Evolutionary conservation across 1,284 basidiomycete species (phyloP).

Genomic region (Ustilago esculenta): DNA sequence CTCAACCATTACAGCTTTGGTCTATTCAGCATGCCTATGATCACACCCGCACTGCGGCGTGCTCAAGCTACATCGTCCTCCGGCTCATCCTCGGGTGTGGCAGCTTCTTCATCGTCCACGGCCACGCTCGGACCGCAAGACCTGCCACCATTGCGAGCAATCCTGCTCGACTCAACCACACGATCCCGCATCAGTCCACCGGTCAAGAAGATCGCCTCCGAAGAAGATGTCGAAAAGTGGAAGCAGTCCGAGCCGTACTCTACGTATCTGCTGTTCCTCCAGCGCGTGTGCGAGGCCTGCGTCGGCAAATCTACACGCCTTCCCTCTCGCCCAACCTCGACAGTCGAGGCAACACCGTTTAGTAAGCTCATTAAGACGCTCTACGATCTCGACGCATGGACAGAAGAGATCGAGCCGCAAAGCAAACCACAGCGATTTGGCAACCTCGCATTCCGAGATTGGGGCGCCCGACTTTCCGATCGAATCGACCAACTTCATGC

Average conservation of each 20-base stretch:
- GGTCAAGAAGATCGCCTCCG: constrained; percentile 60
- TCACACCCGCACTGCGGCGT: constrained; percentile 22
- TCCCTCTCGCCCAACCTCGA: background rate
- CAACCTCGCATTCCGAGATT: constrained; percentile 88
- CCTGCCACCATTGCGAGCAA: constrained; percentile 39
- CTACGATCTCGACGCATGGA: constrained; percentile 79
- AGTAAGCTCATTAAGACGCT: constrained; percentile 73
- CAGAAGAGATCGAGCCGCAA: constrained; percentile 81
- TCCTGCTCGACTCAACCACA: constrained; percentile 14
- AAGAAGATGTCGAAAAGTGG: constrained; percentile 64
- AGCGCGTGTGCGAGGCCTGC: constrained; percentile 62
- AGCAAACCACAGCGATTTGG: constrained; percentile 90
- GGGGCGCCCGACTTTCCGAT: constrained; percentile 79
- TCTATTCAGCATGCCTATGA: constrained; percentile 19
- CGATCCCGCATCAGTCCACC: constrained; percentile 32
- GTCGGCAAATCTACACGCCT: constrained; percentile 53
- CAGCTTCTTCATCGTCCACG: constrained; percentile 13
- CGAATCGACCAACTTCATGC: constrained; percentile 37
- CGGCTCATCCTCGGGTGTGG: background rate
- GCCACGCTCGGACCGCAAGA: constrained; percentile 27
- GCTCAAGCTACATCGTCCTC: background rate
- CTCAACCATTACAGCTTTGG: background rate
- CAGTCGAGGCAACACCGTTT: constrained; percentile 47
- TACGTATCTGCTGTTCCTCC: constrained; percentile 56
- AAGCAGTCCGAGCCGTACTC: constrained; percentile 54